These are phyloP conservation scores for Aspergillus sp. DNA, from an alignment of 2,329 filamentous ascomycete genomes.

Conservation along the genomic window DNA sequence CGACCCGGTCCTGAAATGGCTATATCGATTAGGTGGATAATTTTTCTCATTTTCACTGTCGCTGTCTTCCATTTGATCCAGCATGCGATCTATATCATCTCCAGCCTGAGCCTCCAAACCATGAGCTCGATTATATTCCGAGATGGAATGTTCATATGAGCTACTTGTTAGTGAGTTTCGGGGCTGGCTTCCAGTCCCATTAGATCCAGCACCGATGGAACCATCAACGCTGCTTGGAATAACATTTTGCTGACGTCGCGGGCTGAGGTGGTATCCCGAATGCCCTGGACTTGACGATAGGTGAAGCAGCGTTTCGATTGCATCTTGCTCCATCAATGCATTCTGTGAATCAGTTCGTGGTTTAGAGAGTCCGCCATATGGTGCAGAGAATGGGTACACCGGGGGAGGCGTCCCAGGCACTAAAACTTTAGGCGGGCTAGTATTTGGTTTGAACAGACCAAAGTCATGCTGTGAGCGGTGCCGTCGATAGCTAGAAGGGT, in stretches of 20 bases:
- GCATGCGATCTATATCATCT: conserved; percentile 36
- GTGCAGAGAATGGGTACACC: conserved; percentile 11
- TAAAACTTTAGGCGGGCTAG: conserved; percentile 12
- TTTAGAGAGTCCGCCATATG: conserved; percentile 18
- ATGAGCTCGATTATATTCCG: conserved; percentile 4
- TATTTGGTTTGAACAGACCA: conserved; percentile 12
- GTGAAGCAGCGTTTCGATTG: conserved; percentile 45
- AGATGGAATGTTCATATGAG: conserved; percentile 2
- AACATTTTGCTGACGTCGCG: conserved; percentile 18
- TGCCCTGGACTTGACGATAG: conserved; percentile 49
- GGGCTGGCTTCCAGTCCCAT: conserved; percentile 7
- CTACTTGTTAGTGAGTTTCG: conserved; percentile 15
- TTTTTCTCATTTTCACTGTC: conserved; percentile 29
- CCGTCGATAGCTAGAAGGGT: conserved; percentile 23
- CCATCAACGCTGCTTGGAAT: conserved; percentile 22
- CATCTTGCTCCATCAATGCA: conserved; percentile 46
- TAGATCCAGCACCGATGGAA: conserved; percentile 12
- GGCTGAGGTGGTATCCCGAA: conserved; percentile 38
- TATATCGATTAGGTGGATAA: neutral
- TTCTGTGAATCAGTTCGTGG: conserved; percentile 37
- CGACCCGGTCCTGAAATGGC: neutral
- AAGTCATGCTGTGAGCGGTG: conserved; percentile 29
- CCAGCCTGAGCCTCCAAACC: conserved; percentile 29
- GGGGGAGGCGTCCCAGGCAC: conserved; percentile 28
- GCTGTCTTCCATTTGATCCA: conserved; percentile 36